Percentiles rank a stretch among this genome's conserved stretches.
Conservation (phyloP, 164 flowering plant genomes). For the Aristolochia californica region DNA sequence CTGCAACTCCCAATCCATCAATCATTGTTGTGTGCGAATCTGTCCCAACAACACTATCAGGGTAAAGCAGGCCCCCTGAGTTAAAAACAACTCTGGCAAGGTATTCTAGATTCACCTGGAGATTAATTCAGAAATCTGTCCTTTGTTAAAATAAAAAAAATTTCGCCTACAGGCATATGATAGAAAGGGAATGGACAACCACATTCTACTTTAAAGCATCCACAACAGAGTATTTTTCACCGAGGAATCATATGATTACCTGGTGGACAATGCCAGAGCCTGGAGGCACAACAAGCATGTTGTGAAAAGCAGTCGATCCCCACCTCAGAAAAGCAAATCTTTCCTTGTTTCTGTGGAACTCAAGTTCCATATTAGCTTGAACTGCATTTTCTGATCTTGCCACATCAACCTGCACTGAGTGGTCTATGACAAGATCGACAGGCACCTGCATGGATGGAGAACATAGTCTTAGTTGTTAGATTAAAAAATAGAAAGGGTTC, state of each 20-base stretch:
- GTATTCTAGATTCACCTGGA: conserved; percentile 84
- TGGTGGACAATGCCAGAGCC: conserved; percentile 97
- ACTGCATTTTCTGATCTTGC: conserved; percentile 86
- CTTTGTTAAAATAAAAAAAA: too few species aligned
- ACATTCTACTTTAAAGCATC: not conserved
- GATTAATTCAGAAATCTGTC: not conserved
- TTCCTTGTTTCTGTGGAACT: conserved; percentile 84
- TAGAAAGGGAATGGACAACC: not conserved
- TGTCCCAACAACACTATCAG: conserved; percentile 96
- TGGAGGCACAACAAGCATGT: conserved; percentile 97
- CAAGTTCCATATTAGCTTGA: conserved; percentile 86
- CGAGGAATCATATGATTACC: conserved; percentile 23
- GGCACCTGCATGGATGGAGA: conserved; percentile 56
- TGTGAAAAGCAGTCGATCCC: conserved; percentile 82
- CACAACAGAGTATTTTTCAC: too few species aligned
- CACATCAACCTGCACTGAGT: conserved; percentile 95
- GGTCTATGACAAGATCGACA: conserved; percentile 93
- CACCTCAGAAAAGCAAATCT: conserved; percentile 88
- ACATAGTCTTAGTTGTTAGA: too few species aligned
- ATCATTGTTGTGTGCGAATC: conserved; percentile 98
- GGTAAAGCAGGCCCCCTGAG: conserved; percentile 67
- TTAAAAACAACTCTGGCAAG: conserved; percentile 94
- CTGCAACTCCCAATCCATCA: conserved; percentile 95
- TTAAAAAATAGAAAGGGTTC: too few species aligned
- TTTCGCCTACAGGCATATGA: too few species aligned